Evolutionary conservation across 345 rosid species (phyloP).

Genomic region (Salix koriyanagi): DNA sequence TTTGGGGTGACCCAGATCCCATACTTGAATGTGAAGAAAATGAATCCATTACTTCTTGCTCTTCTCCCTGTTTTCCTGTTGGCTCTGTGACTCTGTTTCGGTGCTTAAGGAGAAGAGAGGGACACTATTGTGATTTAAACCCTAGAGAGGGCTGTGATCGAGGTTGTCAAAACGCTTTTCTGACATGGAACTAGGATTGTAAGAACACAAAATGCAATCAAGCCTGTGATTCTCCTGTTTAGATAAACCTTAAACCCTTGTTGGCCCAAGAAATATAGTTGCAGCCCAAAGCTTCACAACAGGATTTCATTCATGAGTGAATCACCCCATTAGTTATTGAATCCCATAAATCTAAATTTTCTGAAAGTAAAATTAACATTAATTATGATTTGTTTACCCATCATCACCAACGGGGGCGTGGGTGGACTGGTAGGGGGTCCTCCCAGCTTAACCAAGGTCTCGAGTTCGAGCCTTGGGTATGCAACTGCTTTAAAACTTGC

Average conservation of each 20-base stretch:
- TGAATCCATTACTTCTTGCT: slow-evolving; percentile 49
- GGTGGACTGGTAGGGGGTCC: too few species aligned
- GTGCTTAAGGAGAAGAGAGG: not conserved
- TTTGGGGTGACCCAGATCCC: slow-evolving; percentile 42
- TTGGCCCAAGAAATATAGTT: not conserved
- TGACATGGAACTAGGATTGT: too few species aligned
- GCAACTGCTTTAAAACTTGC: too few species aligned
- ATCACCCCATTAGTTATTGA: too few species aligned
- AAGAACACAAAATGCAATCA: too few species aligned
- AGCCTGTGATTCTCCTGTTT: not conserved
- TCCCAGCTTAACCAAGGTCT: too few species aligned
- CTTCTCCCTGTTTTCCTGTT: not conserved
- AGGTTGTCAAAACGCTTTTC: too few species aligned
- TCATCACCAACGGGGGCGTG: too few species aligned
- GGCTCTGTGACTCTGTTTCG: not conserved
- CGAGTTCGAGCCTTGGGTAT: too few species aligned
- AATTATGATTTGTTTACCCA: too few species aligned
- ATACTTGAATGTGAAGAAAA: slow-evolving; percentile 46
- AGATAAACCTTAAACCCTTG: not conserved
- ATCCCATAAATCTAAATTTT: too few species aligned
- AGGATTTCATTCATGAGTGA: too few species aligned
- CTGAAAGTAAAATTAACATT: not conserved
- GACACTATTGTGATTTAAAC: not conserved
- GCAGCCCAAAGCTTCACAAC: not conserved
- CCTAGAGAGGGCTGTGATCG: not conserved